These are phyloP conservation scores for Globisporangium recalcitrans DNA, from an alignment of 352 stramenopile genomes.

Conservation along the genomic window DNA sequence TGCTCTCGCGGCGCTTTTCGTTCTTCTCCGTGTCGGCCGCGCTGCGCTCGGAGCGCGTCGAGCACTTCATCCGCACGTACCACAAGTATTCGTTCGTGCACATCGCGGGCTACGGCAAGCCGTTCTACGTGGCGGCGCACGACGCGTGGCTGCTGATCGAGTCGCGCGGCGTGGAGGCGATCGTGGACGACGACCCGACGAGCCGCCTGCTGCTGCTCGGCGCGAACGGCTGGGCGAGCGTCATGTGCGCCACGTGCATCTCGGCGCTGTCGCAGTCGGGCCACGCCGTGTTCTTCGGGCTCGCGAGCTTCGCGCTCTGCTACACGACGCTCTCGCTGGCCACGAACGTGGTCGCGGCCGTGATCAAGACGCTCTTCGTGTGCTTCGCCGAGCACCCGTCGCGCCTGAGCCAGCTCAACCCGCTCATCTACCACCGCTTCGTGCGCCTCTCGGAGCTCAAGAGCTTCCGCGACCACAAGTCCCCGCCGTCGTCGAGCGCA, in stretches of 20 bases:
- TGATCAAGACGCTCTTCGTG: conserved; percentile 86
- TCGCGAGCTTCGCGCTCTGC: conserved; percentile 67
- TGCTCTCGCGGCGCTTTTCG: conserved; percentile 52
- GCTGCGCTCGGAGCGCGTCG: conserved; percentile 53
- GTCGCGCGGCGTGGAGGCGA: conserved; percentile 74
- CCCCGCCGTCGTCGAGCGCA: conserved; percentile 20
- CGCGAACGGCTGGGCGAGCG: conserved; percentile 71
- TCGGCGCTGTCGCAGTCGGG: conserved; percentile 44
- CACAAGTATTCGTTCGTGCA: conserved; percentile 86
- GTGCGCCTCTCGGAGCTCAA: conserved; percentile 79
- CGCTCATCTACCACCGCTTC: conserved; percentile 85
- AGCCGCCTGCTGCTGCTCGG: conserved; percentile 69
- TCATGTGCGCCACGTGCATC: conserved; percentile 67
- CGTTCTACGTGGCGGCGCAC: conserved; percentile 72
- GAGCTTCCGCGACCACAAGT: conserved; percentile 77
- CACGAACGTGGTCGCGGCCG: conserved; percentile 61
- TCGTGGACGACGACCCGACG: conserved; percentile 82
- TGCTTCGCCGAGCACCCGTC: conserved; percentile 82
- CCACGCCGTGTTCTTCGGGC: conserved; percentile 71
- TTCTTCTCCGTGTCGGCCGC: conserved; percentile 11
- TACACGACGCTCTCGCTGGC: conserved; percentile 79
- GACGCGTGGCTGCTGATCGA: conserved; percentile 78
- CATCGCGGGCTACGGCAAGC: conserved; percentile 76
- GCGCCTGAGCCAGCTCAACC: conserved; percentile 73
- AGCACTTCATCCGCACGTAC: conserved; percentile 80